These are phyloP conservation scores for Globisporangium solare DNA, from an alignment of 352 stramenopile species.

Conservation along the genomic window DNA sequence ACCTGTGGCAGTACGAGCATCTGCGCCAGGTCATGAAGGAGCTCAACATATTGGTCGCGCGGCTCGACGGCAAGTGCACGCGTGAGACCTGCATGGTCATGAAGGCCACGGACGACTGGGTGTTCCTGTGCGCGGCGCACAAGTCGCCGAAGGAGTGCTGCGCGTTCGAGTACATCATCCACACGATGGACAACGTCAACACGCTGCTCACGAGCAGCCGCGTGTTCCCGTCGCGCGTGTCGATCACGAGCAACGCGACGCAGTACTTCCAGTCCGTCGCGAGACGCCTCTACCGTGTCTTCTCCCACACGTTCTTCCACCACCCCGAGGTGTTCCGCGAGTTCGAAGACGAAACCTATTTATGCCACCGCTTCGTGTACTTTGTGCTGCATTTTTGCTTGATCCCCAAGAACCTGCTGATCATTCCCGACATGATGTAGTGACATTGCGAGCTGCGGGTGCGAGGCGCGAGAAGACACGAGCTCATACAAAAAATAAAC, in stretches of 20 bases:
- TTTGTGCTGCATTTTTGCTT: conserved; percentile 75
- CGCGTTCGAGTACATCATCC: conserved; percentile 82
- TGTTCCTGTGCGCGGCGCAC: conserved; percentile 81
- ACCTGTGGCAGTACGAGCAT: conserved; percentile 85
- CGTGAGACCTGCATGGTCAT: conserved; percentile 67
- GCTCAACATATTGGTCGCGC: conserved; percentile 69
- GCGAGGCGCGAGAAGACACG: neutral
- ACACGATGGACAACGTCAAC: conserved; percentile 87
- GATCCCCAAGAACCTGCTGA: conserved; percentile 79
- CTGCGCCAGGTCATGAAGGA: conserved; percentile 83
- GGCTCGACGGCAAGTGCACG: conserved; percentile 62
- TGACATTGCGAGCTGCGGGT: neutral
- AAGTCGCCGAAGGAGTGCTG: conserved; percentile 80
- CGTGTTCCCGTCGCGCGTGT: conserved; percentile 75
- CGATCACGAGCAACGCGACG: conserved; percentile 71
- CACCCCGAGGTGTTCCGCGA: conserved; percentile 69
- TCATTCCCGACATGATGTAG: conserved; percentile 68
- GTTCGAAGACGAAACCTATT: conserved; percentile 67
- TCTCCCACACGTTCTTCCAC: conserved; percentile 84
- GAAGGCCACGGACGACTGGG: conserved; percentile 85
- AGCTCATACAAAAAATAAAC: conserved; percentile 6
- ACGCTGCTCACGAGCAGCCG: conserved; percentile 76
- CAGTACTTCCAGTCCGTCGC: conserved; percentile 87
- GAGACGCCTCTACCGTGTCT: conserved; percentile 76
- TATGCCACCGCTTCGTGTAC: conserved; percentile 84